phyloP scores from a whole-genome alignment of 345 rosid genomes.

The Pistacia atlantica region DNA sequence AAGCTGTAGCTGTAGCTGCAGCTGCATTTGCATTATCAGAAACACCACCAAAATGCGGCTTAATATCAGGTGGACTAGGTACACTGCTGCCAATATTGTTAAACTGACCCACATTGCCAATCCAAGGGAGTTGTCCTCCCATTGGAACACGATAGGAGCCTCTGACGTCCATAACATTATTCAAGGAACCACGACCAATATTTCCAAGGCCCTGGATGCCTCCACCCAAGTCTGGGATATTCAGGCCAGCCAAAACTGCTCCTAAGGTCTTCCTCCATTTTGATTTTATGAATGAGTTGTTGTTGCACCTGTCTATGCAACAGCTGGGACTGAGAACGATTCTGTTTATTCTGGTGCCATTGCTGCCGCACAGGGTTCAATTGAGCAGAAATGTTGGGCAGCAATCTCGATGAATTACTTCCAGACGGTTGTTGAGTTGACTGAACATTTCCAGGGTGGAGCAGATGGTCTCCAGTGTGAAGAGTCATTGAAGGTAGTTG shows the following conservation, averaged over 20 bases:
- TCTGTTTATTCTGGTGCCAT: conserved; percentile 13
- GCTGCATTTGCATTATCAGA: conserved; percentile 9
- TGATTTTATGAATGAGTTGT: conserved; percentile 8
- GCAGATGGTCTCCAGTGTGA: neutral
- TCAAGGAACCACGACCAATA: neutral
- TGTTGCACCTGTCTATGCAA: conserved; percentile 13
- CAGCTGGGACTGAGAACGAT: conserved; percentile 17
- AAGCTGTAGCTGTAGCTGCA: neutral
- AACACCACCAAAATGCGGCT: neutral
- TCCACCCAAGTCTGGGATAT: neutral
- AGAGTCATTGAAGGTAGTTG: conserved; percentile 1
- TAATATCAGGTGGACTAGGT: conserved; percentile 6
- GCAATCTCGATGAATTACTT: neutral
- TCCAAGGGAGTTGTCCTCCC: conserved; percentile 14
- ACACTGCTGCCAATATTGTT: conserved; percentile 8
- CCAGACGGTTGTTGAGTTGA: neutral
- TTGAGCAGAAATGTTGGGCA: conserved; percentile 3
- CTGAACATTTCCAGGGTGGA: conserved; percentile 7
- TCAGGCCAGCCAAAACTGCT: neutral
- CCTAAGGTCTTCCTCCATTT: conserved; percentile 7
- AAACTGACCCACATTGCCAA: conserved; percentile 5
- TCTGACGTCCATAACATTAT: neutral
- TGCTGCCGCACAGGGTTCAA: neutral
- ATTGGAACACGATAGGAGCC: neutral
- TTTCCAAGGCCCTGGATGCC: conserved; percentile 9